Evolutionary conservation across 108 stramenopile genomes (phyloP).

Genomic region (Pseudonitzschia delicatissima): DNA sequence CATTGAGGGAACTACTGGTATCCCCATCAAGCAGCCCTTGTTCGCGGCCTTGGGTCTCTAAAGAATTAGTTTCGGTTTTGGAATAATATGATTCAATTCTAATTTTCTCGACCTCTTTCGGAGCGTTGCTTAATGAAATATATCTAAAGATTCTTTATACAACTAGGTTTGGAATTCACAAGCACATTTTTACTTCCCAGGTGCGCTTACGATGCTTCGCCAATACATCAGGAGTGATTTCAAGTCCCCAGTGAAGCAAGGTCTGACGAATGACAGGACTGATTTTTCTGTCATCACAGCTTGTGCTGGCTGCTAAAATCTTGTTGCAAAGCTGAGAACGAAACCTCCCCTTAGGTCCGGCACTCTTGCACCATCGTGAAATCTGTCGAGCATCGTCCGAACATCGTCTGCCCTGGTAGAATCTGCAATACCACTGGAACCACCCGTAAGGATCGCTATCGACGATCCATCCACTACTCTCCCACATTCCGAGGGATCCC

Average conservation of each 20-base stretch:
- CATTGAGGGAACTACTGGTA: constrained; percentile 53
- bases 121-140: too few relatives aligned
- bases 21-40: constrained; percentile 35
- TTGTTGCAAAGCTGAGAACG: constrained; percentile 92
- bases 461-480: constrained; percentile 85
- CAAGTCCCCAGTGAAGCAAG: constrained; percentile 94
- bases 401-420: constrained; percentile 87
- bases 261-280: constrained; percentile 96
- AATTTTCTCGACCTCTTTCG: too few relatives aligned
- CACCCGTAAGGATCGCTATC: constrained; percentile 94
- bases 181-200: too few relatives aligned
- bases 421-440: constrained; percentile 99
- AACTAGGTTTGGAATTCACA: too few relatives aligned
- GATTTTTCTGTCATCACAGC: constrained; percentile 51
- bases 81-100: too few relatives aligned
- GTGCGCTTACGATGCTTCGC: constrained; percentile 59
- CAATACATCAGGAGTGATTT: constrained; percentile 76
- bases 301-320: constrained; percentile 57
- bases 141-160: too few relatives aligned
- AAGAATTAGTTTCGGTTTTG: too few relatives aligned
- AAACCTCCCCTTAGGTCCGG: constrained; percentile 89
- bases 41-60: background rate
- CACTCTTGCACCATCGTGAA: constrained; percentile 72
- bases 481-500: constrained; percentile 93
- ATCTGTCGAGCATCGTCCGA: constrained; percentile 88